Percentiles rank a stretch among this genome's conserved stretches.
Conservation (phyloP, 257 asterid genomes). For the Solanum neorickii region DNA sequence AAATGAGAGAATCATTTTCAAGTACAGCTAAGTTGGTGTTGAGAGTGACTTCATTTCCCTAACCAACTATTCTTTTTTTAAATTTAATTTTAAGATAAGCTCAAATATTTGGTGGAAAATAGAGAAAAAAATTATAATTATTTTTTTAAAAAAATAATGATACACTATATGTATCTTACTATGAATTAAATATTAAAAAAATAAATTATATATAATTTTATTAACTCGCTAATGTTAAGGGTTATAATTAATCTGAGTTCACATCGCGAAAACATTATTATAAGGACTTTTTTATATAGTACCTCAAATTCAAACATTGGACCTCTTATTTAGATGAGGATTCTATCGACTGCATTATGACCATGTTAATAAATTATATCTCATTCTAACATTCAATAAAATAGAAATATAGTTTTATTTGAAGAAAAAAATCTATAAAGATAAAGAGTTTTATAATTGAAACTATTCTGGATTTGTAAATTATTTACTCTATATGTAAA, state of each 20-base stretch:
- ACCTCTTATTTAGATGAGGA: background rate
- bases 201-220: background rate
- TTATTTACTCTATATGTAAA: background rate
- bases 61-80: background rate
- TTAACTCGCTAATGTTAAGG: fast-evolving
- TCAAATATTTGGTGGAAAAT: background rate
- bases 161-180: background rate
- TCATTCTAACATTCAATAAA: background rate
- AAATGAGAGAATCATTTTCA: conserved; percentile 16
- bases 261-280: background rate
- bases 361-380: background rate
- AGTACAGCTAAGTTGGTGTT: conserved; percentile 11
- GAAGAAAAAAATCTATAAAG: background rate
- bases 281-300: background rate
- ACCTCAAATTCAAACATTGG: background rate
- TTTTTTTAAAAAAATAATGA: background rate
- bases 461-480: too few relatives aligned
- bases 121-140: background rate
- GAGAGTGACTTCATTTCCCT: conserved; percentile 21
- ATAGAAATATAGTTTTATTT: background rate
- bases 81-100: background rate
- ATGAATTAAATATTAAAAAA: background rate
- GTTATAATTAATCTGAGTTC: background rate
- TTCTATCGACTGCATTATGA: background rate
- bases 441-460: too few relatives aligned